Evolutionary conservation across 371 early-diverging fungal genomes (phyloP).

Genomic region (Basidiobolus heterosporus): DNA sequence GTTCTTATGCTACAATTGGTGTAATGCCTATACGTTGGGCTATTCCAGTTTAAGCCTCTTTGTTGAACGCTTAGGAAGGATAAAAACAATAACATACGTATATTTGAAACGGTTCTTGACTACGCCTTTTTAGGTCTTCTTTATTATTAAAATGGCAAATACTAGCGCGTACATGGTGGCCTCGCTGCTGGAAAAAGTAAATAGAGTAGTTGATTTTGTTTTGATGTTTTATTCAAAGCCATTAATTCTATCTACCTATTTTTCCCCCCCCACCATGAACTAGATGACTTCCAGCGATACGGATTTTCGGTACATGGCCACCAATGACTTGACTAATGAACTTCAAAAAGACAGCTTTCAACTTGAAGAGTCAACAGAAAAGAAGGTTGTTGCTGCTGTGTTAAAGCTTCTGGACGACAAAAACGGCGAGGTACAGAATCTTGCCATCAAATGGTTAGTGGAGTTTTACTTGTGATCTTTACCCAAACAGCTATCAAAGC

Average conservation of each 20-base stretch:
- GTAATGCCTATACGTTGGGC: too few species aligned
- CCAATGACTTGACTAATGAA: conserved; percentile 66
- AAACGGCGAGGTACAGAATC: conserved; percentile 83
- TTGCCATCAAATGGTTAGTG: conserved; percentile 74
- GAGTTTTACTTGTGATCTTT: too few species aligned
- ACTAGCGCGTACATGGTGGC: conserved; percentile 44
- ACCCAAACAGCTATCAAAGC: too few species aligned
- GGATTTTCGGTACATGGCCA: conserved; percentile 89
- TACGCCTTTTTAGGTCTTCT: too few species aligned
- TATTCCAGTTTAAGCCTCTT: too few species aligned
- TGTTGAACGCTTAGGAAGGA: too few species aligned
- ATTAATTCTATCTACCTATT: neutral
- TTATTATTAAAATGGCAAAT: conserved; percentile 4
- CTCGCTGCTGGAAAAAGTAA: conserved; percentile 45
- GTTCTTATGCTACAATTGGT: too few species aligned
- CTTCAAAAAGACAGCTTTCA: conserved; percentile 36
- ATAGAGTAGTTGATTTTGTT: neutral
- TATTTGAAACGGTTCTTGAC: too few species aligned
- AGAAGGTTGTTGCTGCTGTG: conserved; percentile 46
- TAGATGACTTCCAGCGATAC: conserved; percentile 65
- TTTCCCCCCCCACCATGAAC: neutral
- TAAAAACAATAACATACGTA: too few species aligned
- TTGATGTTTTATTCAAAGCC: neutral
- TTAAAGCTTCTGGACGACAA: conserved; percentile 61
- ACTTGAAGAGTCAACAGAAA: conserved; percentile 47